These are phyloP conservation scores for Neophaeococcomyces aloes DNA, from an alignment of 2,329 filamentous ascomycete species.

Conservation along the genomic window DNA sequence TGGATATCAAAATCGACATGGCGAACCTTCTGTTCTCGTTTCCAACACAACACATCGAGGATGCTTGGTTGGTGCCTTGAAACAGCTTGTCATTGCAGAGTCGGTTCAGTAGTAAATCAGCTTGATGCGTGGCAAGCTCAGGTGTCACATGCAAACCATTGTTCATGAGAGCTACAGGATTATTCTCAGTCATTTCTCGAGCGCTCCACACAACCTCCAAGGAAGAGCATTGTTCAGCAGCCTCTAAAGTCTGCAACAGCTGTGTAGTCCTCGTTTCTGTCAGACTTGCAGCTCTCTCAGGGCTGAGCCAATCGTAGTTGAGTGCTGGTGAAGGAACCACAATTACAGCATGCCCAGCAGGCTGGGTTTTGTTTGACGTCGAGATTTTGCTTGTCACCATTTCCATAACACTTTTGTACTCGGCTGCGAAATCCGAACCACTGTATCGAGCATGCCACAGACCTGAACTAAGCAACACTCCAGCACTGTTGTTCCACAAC, in stretches of 20 bases:
- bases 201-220: slow-evolving; percentile 42
- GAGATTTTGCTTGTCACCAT: neutral
- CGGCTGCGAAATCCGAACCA: slow-evolving; percentile 32
- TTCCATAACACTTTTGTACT: neutral
- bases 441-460: slow-evolving; percentile 45
- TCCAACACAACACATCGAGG: neutral
- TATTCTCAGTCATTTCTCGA: slow-evolving; percentile 36
- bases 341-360: slow-evolving; percentile 30
- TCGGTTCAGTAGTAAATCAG: slow-evolving; percentile 45
- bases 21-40: neutral
- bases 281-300: slow-evolving; percentile 33
- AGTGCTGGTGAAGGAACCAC: slow-evolving; percentile 38
- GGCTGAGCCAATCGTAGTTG: slow-evolving; percentile 35
- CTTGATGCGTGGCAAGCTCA: slow-evolving; percentile 37
- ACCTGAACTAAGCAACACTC: slow-evolving; percentile 44
- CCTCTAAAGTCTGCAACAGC: slow-evolving; percentile 44
- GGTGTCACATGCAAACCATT: slow-evolving; percentile 42
- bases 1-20: neutral
- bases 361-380: slow-evolving; percentile 6
- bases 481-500: slow-evolving; percentile 1
- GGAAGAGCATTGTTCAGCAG: slow-evolving; percentile 22
- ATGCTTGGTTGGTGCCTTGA: slow-evolving; percentile 2
- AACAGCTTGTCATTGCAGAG: slow-evolving; percentile 42
- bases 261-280: slow-evolving; percentile 39
- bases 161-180: slow-evolving; percentile 32